phyloP scores from a whole-genome alignment of 805 yeast genomes.

The Lipomyces starkeyi region DNA sequence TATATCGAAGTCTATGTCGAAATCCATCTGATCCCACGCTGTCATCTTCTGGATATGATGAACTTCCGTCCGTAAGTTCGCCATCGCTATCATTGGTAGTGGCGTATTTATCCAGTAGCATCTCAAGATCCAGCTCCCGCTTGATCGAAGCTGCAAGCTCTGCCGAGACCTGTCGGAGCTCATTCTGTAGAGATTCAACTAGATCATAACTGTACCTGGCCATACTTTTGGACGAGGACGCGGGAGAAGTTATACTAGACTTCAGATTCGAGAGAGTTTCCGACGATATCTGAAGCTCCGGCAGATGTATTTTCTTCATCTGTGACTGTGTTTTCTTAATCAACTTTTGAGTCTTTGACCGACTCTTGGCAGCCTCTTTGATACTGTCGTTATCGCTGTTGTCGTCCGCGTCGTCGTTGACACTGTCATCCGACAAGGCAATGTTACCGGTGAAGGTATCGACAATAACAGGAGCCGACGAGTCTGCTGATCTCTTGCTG shows the following conservation, averaged over 20 bases:
- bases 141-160: constrained; percentile 38
- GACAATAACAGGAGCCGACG: background rate
- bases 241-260: constrained; percentile 14
- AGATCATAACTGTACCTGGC: constrained; percentile 27
- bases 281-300: constrained; percentile 15
- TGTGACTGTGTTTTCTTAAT: constrained; percentile 27
- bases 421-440: constrained; percentile 2
- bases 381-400: constrained; percentile 11
- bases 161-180: constrained; percentile 31
- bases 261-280: constrained; percentile 23
- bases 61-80: constrained; percentile 22
- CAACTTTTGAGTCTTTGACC: constrained; percentile 3
- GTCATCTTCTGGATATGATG: constrained; percentile 21
- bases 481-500: background rate
- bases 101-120: constrained; percentile 30
- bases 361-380: background rate
- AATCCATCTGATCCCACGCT: constrained; percentile 17
- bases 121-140: constrained; percentile 37
- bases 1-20: background rate
- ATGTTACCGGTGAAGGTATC: too few species aligned
- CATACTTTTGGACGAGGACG: background rate
- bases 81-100: constrained; percentile 27
- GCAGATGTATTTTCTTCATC: constrained; percentile 23
- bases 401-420: constrained; percentile 19
- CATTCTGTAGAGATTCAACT: constrained; percentile 27